phyloP scores from a whole-genome alignment of 2,329 filamentous ascomycete genomes.

The Allantophomopsis cytisporea region DNA sequence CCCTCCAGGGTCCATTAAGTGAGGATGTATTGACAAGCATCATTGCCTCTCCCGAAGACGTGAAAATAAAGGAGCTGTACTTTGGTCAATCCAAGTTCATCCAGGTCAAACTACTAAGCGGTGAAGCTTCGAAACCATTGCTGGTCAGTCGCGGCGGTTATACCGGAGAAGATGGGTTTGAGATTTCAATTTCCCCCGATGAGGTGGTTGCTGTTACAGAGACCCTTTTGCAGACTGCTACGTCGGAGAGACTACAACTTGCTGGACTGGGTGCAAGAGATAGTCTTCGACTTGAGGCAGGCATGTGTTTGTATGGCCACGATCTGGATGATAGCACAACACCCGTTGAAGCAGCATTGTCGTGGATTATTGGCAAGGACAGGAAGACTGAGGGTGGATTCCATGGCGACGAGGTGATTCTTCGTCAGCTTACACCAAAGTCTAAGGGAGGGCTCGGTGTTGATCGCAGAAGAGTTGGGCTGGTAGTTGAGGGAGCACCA shows the following conservation, averaged over 20 bases:
- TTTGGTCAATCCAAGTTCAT: constrained; percentile 67
- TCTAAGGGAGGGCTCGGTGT: constrained; percentile 61
- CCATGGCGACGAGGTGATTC: constrained; percentile 68
- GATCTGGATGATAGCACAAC: constrained; percentile 74
- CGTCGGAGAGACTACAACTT: constrained; percentile 51
- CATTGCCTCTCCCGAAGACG: constrained; percentile 34
- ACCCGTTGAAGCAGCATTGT: constrained; percentile 50
- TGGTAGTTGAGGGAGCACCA: constrained; percentile 74
- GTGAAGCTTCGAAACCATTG: constrained; percentile 32
- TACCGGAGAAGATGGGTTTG: constrained; percentile 96
- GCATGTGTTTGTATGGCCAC: constrained; percentile 99
- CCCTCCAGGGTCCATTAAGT: constrained; percentile 76
- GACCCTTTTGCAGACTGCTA: constrained; percentile 35
- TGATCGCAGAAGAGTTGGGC: constrained; percentile 60
- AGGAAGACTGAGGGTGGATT: constrained; percentile 60
- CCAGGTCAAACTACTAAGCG: constrained; percentile 46
- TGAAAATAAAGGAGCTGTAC: constrained; percentile 53
- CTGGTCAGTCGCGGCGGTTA: constrained; percentile 85
- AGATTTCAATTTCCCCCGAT: constrained; percentile 69
- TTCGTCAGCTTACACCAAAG: constrained; percentile 62
- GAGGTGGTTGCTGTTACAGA: constrained; percentile 55
- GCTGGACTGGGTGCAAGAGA: constrained; percentile 87
- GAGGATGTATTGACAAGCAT: constrained; percentile 53
- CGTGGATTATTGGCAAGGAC: constrained; percentile 77
- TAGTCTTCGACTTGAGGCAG: constrained; percentile 84